Evolutionary conservation across 2,329 filamentous ascomycete genomes (phyloP).

Genomic region (Rasamsonia emersonii): DNA sequence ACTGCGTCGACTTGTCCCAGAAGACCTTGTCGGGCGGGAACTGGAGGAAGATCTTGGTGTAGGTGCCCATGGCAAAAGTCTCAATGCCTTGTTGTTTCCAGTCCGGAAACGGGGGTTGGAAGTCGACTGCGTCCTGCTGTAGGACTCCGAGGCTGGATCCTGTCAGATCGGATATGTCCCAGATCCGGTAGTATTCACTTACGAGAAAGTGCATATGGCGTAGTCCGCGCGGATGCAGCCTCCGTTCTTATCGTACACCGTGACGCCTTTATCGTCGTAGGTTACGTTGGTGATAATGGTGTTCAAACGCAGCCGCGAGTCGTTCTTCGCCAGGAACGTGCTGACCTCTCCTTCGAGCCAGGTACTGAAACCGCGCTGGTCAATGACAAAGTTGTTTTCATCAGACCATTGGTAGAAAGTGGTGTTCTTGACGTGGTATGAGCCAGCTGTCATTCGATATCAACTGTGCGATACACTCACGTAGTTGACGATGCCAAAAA

Average conservation of each 20-base stretch:
- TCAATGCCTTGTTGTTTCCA: constrained; percentile 59
- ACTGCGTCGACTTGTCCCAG: constrained; percentile 51
- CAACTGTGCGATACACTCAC: neutral
- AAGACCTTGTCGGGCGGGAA: constrained; percentile 52
- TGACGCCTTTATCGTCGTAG: constrained; percentile 47
- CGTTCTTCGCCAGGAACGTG: constrained; percentile 49
- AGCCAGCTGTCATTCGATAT: neutral
- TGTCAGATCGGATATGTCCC: neutral
- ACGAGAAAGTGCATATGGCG: constrained; percentile 58
- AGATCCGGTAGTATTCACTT: neutral
- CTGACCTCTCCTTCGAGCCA: constrained; percentile 50
- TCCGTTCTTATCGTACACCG: constrained; percentile 45
- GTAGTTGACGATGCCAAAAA: constrained; percentile 47
- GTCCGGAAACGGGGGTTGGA: constrained; percentile 49
- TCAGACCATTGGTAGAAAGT: constrained; percentile 56
- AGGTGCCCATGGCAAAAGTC: constrained; percentile 60
- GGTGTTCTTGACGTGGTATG: constrained; percentile 37
- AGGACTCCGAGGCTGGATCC: constrained; percentile 48
- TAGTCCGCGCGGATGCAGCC: constrained; percentile 52
- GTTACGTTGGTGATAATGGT: constrained; percentile 48
- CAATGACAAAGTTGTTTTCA: constrained; percentile 53
- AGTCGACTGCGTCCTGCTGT: constrained; percentile 52
- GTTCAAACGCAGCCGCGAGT: constrained; percentile 50
- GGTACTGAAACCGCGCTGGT: constrained; percentile 53
- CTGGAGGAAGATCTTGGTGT: constrained; percentile 65